Evolutionary conservation across 1,139 yeast species (phyloP), one percentile per base, ranked within the genome.

Genomic region (Candida tetrigidarum): DNA sequence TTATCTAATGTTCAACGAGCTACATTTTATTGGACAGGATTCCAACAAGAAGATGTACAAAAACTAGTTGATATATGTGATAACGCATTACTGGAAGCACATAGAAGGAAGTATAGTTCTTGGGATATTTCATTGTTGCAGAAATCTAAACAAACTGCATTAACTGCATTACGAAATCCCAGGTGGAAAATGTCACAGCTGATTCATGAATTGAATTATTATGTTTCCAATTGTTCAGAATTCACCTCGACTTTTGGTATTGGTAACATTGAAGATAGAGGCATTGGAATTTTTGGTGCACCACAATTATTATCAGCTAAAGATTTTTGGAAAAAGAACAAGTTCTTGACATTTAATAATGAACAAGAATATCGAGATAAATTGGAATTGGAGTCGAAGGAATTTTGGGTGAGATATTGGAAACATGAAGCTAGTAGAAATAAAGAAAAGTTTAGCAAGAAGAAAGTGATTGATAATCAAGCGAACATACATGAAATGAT

Each of bases 21-120:
- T 1, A 81, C 91, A 0, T 84, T 84, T 56, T 83, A 81, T 54
- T 85, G 91, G 91, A 81, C 89, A 2, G 90, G 90, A 0, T 84
- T 84, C 54, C 72, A 83, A 23, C 74, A 73, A 35, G 71, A 69
- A 33, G 87, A 83, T 59, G 67, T 82, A 11, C 78, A 78, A 39
- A 71, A 77, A 18, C 65, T 84, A 55, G 59, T 78, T 3, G 63
- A 67, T 33, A 75, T 84, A 27, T 76, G 84, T 45, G 63, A 69
- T 29, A 62, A 64, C n/a, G 72, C 81, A 2, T 53, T 82, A 43
- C 18, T 12, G 16, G 29, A 30, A 5, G 60, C 70, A n/a, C n/a
- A n/a, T 39, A 69, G 76, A 47, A 62, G 66, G 36, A 58, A 60
- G 26, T 80, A 78, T 52, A 48, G 60, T 3, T 49, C 45, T 0